Percentiles rank a stretch among this genome's conserved stretches.
Evolutionary conservation across 768 basidiomycete genomes (phyloP).

Genomic region (Amanita inopinata): DNA sequence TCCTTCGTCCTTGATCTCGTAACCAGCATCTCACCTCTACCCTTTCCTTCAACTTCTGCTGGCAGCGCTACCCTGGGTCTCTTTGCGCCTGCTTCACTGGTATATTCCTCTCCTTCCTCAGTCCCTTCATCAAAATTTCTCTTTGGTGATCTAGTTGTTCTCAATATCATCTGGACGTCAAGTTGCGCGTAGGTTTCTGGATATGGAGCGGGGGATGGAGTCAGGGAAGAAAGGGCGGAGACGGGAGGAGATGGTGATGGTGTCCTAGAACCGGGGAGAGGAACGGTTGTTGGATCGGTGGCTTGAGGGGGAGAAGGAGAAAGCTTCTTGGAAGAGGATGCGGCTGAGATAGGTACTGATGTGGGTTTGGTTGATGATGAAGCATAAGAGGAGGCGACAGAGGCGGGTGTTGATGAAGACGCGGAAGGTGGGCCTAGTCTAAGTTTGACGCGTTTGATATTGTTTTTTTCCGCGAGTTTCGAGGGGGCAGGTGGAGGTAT

Average conservation of each 20-base stretch:
- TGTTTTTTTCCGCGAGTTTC: conserved; percentile 13
- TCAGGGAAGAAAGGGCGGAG: conserved; percentile 8
- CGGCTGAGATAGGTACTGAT: conserved; percentile 6
- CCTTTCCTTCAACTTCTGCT: not conserved
- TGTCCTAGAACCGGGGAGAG: conserved; percentile 12
- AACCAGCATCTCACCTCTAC: too few species aligned
- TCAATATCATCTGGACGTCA: not conserved
- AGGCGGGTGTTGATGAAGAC: conserved; percentile 6
- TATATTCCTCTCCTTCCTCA: conserved; percentile 7
- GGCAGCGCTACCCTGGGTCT: conserved; percentile 1
- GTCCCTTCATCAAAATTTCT: conserved; percentile 8
- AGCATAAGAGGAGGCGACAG: conserved; percentile 4
- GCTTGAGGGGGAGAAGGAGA: conserved; percentile 4
- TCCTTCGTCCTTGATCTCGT: not conserved
- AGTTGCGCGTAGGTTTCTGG: conserved; percentile 3
- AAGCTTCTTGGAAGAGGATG: conserved; percentile 3
- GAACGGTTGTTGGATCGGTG: conserved; percentile 3
- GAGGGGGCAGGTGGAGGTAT: conserved; percentile 21
- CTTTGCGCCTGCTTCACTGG: conserved; percentile 8
- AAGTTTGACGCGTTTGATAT: conserved; percentile 21
- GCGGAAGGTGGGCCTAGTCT: conserved; percentile 21
- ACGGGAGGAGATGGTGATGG: conserved; percentile 11
- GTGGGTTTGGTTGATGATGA: conserved; percentile 12
- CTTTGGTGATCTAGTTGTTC: conserved; percentile 8
- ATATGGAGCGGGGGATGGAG: conserved; percentile 9